These are phyloP conservation scores for Saccharum officinarum DNA, from an alignment of 176 grass and related monocot genomes.

Conservation along the genomic window DNA sequence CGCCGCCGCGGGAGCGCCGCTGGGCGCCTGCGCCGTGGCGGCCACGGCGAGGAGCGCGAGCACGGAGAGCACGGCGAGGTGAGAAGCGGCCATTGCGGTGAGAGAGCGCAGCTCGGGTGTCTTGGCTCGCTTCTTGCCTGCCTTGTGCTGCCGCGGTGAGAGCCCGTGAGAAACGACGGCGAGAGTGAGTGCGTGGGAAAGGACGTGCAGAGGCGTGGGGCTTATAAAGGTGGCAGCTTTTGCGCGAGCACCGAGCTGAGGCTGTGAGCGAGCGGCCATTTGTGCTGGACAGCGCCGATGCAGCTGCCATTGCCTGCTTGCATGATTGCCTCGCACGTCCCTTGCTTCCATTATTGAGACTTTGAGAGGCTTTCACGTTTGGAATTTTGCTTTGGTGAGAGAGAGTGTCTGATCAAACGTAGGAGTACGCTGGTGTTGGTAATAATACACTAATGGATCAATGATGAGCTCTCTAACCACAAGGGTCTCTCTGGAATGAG, in stretches of 20 bases:
- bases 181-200: not conserved
- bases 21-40: conserved; percentile 46
- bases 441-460: not conserved
- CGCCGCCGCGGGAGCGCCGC: conserved; percentile 32
- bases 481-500: not conserved
- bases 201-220: conserved; percentile 1
- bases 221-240: conserved; percentile 36
- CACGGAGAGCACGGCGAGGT: conserved; percentile 43
- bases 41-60: conserved; percentile 44
- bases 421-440: not conserved
- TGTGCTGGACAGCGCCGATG: conserved; percentile 28
- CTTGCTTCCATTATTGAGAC: conserved; percentile 18
- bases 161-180: not conserved
- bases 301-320: not conserved
- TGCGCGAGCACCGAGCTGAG: not conserved
- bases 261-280: not conserved
- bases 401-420: not conserved
- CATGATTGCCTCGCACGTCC: conserved; percentile 36
- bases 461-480: not conserved
- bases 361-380: conserved; percentile 3
- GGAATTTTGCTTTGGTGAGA: not conserved
- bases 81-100: conserved; percentile 45
- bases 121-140: conserved; percentile 32
- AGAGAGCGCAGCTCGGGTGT: not conserved
- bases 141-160: not conserved